Percentiles rank a stretch among this genome's conserved stretches.
Conservation (phyloP, 2,329 filamentous ascomycete genomes). For the Epichloe amarillans region DNA sequence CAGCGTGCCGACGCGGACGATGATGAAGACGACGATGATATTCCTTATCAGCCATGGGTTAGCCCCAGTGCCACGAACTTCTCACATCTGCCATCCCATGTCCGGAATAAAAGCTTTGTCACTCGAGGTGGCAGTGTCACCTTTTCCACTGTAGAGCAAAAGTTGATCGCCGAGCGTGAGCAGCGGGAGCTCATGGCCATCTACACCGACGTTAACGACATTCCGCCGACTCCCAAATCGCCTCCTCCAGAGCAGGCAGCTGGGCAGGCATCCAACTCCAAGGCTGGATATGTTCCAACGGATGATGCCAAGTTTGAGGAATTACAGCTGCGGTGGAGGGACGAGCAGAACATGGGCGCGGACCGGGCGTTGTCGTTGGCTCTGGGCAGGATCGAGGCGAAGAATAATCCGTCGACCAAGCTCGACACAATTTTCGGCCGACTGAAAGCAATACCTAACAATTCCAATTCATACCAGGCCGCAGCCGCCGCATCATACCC, state of each 20-base stretch:
- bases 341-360: slow-evolving; percentile 30
- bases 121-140: slow-evolving; percentile 39
- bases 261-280: slow-evolving; percentile 12
- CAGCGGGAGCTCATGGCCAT: slow-evolving; percentile 47
- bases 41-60: slow-evolving; percentile 39
- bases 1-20: slow-evolving; percentile 33
- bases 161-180: slow-evolving; percentile 42
- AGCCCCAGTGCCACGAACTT: slow-evolving; percentile 35
- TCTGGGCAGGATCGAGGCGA: slow-evolving; percentile 28
- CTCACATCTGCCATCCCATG: slow-evolving; percentile 29
- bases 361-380: slow-evolving; percentile 30
- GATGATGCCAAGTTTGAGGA: slow-evolving; percentile 32
- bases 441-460: slow-evolving; percentile 12
- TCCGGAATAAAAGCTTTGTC: slow-evolving; percentile 33
- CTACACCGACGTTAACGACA: slow-evolving; percentile 40
- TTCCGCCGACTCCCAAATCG: slow-evolving; percentile 43
- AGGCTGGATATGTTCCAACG: slow-evolving; percentile 23
- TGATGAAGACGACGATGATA: slow-evolving; percentile 46
- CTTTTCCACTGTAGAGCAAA: slow-evolving; percentile 42
- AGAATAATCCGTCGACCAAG: slow-evolving; percentile 21
- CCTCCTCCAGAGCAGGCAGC: slow-evolving; percentile 25
- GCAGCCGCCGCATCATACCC: neutral
- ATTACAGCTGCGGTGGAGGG: slow-evolving; percentile 34
- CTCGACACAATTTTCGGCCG: slow-evolving; percentile 28
- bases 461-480: slow-evolving; percentile 5